Conservation (phyloP, 371 early-diverging fungal species). For the Mucor irregularis region DNA sequence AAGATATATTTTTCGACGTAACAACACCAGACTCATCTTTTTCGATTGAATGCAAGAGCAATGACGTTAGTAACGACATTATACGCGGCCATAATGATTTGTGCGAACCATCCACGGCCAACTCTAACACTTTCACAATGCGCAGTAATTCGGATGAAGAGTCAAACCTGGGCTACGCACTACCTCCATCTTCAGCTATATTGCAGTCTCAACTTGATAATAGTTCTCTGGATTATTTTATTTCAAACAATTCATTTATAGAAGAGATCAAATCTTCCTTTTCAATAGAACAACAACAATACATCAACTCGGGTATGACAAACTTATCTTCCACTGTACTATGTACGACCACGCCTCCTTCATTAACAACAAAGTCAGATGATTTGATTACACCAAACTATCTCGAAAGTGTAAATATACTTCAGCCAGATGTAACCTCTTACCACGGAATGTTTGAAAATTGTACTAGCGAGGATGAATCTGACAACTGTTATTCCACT, state of each 20-base stretch:
- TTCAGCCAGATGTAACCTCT: neutral
- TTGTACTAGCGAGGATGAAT: neutral
- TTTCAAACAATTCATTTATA: neutral
- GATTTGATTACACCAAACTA: neutral
- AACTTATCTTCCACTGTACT: neutral
- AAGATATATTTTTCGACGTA: neutral
- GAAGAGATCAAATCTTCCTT: neutral
- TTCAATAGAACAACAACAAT: neutral
- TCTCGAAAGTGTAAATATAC: neutral
- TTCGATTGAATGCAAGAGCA: neutral
- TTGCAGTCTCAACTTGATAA: neutral
- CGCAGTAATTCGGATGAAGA: no score
- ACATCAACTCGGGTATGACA: constrained; percentile 15
- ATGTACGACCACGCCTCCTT: neutral
- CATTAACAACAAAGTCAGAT: neutral
- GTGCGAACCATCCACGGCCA: no score
- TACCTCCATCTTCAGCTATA: constrained; percentile 3
- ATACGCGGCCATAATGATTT: no score
- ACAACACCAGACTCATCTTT: neutral
- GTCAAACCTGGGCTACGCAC: neutral
- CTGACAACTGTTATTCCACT: neutral
- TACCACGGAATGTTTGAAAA: neutral
- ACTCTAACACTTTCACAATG: no score
- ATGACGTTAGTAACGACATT: no score
- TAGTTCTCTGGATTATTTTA: neutral